Evolutionary conservation across 305 asterid genomes (phyloP).

Genomic region (Ruellia speciosa): DNA sequence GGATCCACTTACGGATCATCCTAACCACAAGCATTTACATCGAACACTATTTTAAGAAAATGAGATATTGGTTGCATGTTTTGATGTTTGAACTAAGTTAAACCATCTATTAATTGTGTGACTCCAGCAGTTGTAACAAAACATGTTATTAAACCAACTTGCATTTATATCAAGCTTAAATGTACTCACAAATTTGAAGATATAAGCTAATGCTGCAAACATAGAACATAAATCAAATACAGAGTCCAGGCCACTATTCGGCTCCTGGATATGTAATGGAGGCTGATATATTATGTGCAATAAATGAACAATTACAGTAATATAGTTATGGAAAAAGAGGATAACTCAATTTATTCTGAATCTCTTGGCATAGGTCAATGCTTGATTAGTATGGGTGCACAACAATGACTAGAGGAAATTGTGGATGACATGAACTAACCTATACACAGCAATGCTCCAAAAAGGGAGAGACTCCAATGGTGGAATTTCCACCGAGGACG

Average conservation of each 20-base stretch:
- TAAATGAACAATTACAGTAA: no score
- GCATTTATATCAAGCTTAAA: neutral
- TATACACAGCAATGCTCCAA: conserved; percentile 85
- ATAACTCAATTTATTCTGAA: conserved; percentile 9
- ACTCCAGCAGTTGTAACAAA: conserved; percentile 1
- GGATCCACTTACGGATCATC: neutral
- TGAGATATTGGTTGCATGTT: no score
- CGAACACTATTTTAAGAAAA: neutral
- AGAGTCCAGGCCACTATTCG: neutral
- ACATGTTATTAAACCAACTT: neutral
- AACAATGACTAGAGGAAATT: conserved; percentile 12
- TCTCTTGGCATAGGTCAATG: conserved; percentile 9
- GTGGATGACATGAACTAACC: conserved; percentile 36
- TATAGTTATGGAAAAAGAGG: neutral
- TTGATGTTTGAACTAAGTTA: neutral
- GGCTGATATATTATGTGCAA: no score
- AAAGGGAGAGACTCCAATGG: conserved; percentile 97
- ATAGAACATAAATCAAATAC: conserved; percentile 5
- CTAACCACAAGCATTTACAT: neutral
- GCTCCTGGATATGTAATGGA: neutral
- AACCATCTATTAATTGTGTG: neutral
- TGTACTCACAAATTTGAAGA: neutral
- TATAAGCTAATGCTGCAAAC: neutral
- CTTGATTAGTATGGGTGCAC: conserved; percentile 11
- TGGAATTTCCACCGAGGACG: conserved; percentile 99